Evolutionary conservation across 2,329 filamentous ascomycete genomes (phyloP), one percentile per base, ranked within the genome.

Genomic region (Colletotrichum chlorophyti): DNA sequence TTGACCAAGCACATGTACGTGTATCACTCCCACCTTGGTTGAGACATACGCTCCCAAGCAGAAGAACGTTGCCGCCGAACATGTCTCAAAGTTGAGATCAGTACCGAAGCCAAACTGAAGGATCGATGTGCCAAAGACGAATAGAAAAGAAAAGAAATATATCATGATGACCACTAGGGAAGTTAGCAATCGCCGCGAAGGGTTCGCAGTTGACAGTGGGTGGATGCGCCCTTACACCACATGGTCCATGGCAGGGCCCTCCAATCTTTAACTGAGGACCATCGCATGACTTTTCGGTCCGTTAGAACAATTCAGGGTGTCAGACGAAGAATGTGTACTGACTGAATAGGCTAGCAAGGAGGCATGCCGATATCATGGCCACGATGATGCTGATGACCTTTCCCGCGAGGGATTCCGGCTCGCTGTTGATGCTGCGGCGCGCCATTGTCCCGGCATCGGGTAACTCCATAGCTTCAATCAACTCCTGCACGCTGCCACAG

Each of bases 361-460:
- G 32, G 26, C 42, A 58, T 24, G 50, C 50, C 10, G 55, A 58
- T 10, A 58, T 21, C 35, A 58, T 45, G 42, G 55, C 55, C 37
- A 58, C 50, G 6, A 58, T 38, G 23, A 58, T 37, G 24, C 55
- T 58, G 24, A 42, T 15, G 42, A 58, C 55, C 37, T 58, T 58
- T 10, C 50, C 55, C 34, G 35, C 55, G 4, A 35, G 49, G 14
- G 55, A 42, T 17, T 58, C 48, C 24, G 55, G 49, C 19, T 7
- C 12, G 17, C 48, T 32, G 10, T 58, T 58, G 55, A 58, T 54
- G 42, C 42, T 31, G 31, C 50, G 55, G 14, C 35, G 26, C 41
- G 17, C 42, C 23, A 58, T 14, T 27, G 40, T 24, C 29, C 9
- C 40, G 17, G 19, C 9, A 23, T 14, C 29, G 14, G 17, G 8